Base-by-base conservation (phyloP, 2,329 filamentous ascomycete genomes). In the Dothistroma septosporum region DNA sequence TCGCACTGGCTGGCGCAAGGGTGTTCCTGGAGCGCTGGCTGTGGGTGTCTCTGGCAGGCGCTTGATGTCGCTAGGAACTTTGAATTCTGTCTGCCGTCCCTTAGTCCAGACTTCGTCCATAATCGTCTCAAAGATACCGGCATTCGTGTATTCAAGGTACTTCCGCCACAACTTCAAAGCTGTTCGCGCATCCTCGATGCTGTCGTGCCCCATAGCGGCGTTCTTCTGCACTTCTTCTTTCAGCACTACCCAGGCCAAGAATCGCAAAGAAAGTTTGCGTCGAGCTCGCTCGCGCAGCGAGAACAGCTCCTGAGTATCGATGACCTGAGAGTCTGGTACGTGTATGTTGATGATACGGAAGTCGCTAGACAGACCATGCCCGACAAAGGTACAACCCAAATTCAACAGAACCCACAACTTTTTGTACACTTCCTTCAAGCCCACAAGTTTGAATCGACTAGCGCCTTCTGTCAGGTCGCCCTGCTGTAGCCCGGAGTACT, bases 301-400 rank as follows among this genome's bases (percentile, higher is more conserved):
- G 79, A 96, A 97, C 1, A 96, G 82, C 65, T 95, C 89, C 67
- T 92, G 92, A 0, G 95, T 99, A 76, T 99, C 94, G 58, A 99
- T 91, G 37, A 96, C 89, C 74, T 99, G 94, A 3, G 85, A 77
- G 72, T 88, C 90, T 1, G 95, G 94, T 0, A 99, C 89, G 74
- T 97, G 91, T 59, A 99, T 97, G 75, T 99, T 99, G 77, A 96
- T 96, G 59, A 96, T 96, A 57, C 94, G 91, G 78, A 99, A 97
- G 76, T 99, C 94, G 68, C 94, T 93, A 67, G 91, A 91, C 47
- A 99, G 81, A 4, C 93, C 93, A 71, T 99, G 94, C 2, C 94
- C 94, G 5, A 99, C 84, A 73, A 99, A 99, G 64, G 90, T 86
- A 76, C 92, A 96, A 53, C 94, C 94, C 0, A 97, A 82, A 72